These are phyloP conservation scores for Serendipita indica DNA, from an alignment of 768 basidiomycete species.

Conservation along the genomic window DNA sequence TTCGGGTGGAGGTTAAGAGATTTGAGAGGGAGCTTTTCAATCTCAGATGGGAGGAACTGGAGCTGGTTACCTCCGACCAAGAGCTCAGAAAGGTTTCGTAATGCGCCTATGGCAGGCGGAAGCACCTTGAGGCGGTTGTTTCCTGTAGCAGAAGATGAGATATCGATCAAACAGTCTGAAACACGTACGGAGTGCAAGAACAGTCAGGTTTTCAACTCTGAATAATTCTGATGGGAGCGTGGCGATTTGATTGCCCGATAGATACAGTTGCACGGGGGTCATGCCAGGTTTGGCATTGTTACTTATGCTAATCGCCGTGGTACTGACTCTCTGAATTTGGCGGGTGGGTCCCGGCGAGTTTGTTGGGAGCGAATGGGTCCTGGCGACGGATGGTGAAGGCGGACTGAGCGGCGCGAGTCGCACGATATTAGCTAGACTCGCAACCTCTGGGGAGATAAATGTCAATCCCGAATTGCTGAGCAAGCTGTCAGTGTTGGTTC, in stretches of 20 bases:
- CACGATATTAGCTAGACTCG: not conserved
- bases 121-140: not conserved
- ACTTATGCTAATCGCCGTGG: slow-evolving; percentile 2
- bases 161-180: not conserved
- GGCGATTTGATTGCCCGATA: not conserved
- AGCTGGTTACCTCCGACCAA: not conserved
- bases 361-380: not conserved
- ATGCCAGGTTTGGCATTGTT: not conserved
- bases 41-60: not conserved
- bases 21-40: not conserved
- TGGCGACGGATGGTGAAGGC: not conserved
- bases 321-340: slow-evolving; percentile 1
- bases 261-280: not conserved
- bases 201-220: not conserved
- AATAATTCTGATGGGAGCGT: not conserved
- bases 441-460: slow-evolving; percentile 1
- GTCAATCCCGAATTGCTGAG: not conserved
- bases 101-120: not conserved
- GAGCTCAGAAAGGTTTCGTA: not conserved
- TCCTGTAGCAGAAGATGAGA: not conserved
- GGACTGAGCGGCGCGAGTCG: not conserved
- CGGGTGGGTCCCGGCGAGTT: not conserved
- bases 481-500: not conserved
- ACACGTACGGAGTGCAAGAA: not conserved
- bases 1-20: not conserved